phyloP scores from a whole-genome alignment of 495 filamentous ascomycete species.

The Penicillium verhagenii region DNA sequence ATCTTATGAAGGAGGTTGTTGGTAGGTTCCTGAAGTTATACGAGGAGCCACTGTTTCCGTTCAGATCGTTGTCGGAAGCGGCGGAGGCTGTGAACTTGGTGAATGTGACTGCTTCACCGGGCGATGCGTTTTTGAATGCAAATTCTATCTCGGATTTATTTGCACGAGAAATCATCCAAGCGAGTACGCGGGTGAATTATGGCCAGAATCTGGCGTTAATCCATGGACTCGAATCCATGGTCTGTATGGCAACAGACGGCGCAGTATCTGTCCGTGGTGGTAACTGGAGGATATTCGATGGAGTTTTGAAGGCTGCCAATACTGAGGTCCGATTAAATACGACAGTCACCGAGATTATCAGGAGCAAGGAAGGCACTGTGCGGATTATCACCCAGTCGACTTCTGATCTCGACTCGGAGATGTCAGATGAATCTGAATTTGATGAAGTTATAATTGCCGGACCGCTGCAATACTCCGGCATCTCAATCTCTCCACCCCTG shows the following conservation, averaged over 20 bases:
- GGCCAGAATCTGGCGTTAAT: conserved; percentile 82
- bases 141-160: conserved; percentile 69
- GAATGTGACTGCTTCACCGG: conserved; percentile 64
- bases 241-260: conserved; percentile 87
- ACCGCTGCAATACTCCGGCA: conserved; percentile 73
- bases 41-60: conserved; percentile 78
- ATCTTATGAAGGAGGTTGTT: conserved; percentile 69
- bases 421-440: conserved; percentile 48
- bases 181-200: conserved; percentile 93
- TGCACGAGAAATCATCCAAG: conserved; percentile 82
- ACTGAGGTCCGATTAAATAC: conserved; percentile 68
- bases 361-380: conserved; percentile 49
- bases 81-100: conserved; percentile 65
- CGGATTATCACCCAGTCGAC: conserved; percentile 44
- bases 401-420: conserved; percentile 11
- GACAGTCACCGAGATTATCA: conserved; percentile 59
- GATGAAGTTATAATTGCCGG: conserved; percentile 79
- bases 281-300: conserved; percentile 92
- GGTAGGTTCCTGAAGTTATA: conserved; percentile 80
- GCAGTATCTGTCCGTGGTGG: conserved; percentile 78
- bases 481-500: conserved; percentile 53
- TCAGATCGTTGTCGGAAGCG: conserved; percentile 65
- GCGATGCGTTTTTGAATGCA: conserved; percentile 63
- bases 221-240: conserved; percentile 90
- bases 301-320: conserved; percentile 66